Conservation (phyloP, 2,329 filamentous ascomycete genomes). For the Fusarium multiceps region DNA sequence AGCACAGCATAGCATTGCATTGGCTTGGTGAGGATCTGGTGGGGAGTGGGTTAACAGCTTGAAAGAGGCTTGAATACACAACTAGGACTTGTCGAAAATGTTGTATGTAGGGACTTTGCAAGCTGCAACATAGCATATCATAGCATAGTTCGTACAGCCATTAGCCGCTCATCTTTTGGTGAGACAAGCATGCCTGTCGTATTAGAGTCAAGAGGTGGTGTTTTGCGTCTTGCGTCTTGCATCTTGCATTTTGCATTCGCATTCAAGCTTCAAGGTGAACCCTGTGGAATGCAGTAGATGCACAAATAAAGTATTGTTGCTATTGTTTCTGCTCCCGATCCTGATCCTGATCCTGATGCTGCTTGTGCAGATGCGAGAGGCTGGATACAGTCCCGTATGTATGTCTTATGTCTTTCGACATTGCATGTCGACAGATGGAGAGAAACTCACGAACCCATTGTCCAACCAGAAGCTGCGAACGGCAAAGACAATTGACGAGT, state of each 20-base stretch:
- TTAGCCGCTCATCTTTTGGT: conserved; percentile 27
- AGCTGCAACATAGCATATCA: conserved; percentile 18
- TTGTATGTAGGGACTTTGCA: conserved; percentile 21
- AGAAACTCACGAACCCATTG: conserved; percentile 41
- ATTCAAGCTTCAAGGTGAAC: conserved; percentile 32
- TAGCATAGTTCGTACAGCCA: conserved; percentile 17
- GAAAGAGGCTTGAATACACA: conserved; percentile 22
- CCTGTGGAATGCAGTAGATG: conserved; percentile 36
- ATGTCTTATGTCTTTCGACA: conserved; percentile 26
- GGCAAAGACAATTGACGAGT: conserved; percentile 28
- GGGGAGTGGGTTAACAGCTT: conserved; percentile 38
- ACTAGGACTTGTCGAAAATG: conserved; percentile 11
- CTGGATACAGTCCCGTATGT: conserved; percentile 35
- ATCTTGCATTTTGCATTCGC: conserved; percentile 29
- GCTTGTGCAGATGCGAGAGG: conserved; percentile 33
- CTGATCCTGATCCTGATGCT: neutral
- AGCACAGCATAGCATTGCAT: conserved; percentile 23
- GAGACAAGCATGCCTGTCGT: conserved; percentile 25
- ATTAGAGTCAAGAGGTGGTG: conserved; percentile 27
- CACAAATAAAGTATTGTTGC: conserved; percentile 14
- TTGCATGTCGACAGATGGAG: conserved; percentile 41
- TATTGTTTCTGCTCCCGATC: neutral
- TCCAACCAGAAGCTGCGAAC: conserved; percentile 43
- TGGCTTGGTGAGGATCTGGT: conserved; percentile 35
- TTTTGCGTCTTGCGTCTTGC: conserved; percentile 22